A percentile compares a stretch with the other conserved stretches of the same genome.
Evolutionary conservation across 164 flowering plant species (phyloP).

Genomic region (Nelumbo lutea): DNA sequence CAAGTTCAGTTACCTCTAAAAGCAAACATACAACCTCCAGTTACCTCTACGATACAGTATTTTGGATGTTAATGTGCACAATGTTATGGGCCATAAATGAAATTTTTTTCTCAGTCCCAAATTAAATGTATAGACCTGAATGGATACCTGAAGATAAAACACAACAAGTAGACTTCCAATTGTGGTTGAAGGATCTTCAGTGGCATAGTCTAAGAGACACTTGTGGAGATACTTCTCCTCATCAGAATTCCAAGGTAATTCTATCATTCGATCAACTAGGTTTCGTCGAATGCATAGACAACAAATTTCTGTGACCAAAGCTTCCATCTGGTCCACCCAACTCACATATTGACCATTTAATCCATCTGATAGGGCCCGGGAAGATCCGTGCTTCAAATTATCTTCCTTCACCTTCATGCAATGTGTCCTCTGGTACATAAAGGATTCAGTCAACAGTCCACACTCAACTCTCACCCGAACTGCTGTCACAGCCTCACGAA

Average conservation of each 20-base stretch:
- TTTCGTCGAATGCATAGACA: slow-evolving; percentile 81
- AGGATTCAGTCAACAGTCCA: slow-evolving; percentile 92
- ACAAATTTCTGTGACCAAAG: slow-evolving; percentile 82
- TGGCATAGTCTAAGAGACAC: slow-evolving; percentile 67
- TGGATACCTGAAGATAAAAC: slow-evolving; percentile 85
- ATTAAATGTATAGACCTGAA: not conserved
- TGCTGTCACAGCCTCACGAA: slow-evolving; percentile 75
- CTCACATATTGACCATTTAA: slow-evolving; percentile 19
- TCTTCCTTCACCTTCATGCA: slow-evolving; percentile 60
- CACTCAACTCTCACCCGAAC: slow-evolving; percentile 89
- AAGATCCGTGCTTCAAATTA: slow-evolving; percentile 33
- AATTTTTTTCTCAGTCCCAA: not conserved
- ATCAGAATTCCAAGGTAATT: slow-evolving; percentile 86
- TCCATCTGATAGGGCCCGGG: slow-evolving; percentile 21
- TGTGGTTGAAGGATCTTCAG: slow-evolving; percentile 50
- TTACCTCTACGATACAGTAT: too few species aligned
- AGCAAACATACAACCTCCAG: too few species aligned
- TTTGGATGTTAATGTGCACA: too few species aligned
- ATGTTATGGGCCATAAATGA: too few species aligned
- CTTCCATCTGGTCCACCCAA: slow-evolving; percentile 63
- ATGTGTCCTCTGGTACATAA: slow-evolving; percentile 72
- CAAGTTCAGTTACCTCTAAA: too few species aligned
- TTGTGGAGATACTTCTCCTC: slow-evolving; percentile 87
- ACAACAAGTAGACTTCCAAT: slow-evolving; percentile 88
- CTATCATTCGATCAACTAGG: slow-evolving; percentile 78